phyloP scores from a whole-genome alignment of 108 stramenopile species.

The Epipyxis sp. region DNA sequence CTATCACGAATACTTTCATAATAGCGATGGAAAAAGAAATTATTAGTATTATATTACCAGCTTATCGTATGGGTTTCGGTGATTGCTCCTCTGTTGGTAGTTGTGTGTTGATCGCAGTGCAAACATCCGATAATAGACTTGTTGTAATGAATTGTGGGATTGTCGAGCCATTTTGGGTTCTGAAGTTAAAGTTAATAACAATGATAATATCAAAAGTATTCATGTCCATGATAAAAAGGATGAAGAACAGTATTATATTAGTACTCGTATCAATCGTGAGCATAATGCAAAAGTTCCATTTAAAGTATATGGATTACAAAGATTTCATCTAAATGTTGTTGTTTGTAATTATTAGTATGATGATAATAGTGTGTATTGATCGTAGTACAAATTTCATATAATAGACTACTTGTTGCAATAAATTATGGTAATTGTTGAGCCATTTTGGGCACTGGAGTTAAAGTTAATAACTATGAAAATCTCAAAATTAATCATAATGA shows the following conservation, averaged over 20 bases:
- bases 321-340: no score
- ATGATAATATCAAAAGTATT: no score
- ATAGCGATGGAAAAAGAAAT: conserved; percentile 49
- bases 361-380: conserved; percentile 58
- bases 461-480: no score
- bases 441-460: conserved; percentile 41
- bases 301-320: conserved; percentile 46
- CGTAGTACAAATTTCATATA: conserved; percentile 39
- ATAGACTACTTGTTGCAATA: conserved; percentile 49
- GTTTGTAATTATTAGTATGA: no score
- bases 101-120: conserved; percentile 51
- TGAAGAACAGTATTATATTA: neutral
- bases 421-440: conserved; percentile 59
- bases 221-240: no score
- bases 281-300: conserved; percentile 56
- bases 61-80: conserved; percentile 60
- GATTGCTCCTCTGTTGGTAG: conserved; percentile 53
- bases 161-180: conserved; percentile 54
- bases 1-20: conserved; percentile 48
- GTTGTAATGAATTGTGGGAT: conserved; percentile 60
- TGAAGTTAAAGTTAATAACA: no score
- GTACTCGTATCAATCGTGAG: conserved; percentile 36
- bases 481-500: no score
- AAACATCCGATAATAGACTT: conserved; percentile 37
- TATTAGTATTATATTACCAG: conserved; percentile 43